Conservation (phyloP, 495 filamentous ascomycete genomes). For the Penicillium goetzii region DNA sequence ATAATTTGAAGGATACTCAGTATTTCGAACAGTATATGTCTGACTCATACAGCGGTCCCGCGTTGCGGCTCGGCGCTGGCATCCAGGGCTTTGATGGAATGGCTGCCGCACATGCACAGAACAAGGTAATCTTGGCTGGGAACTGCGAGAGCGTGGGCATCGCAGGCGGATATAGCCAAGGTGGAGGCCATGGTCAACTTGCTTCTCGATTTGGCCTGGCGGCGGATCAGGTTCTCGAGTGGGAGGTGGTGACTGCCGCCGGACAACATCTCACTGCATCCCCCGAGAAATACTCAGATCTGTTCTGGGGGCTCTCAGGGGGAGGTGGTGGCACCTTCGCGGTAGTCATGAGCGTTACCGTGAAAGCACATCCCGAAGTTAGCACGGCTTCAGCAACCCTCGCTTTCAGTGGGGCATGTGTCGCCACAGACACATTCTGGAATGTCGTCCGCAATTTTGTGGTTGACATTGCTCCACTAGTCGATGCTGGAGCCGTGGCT, state of each 20-base stretch:
- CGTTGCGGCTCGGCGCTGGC: constrained; percentile 58
- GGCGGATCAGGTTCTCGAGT: constrained; percentile 63
- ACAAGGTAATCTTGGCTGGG: constrained; percentile 32
- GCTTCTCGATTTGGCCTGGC: constrained; percentile 55
- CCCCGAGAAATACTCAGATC: constrained; percentile 26
- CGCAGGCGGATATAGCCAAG: constrained; percentile 59
- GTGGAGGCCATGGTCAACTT: constrained; percentile 62
- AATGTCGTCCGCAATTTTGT: constrained; percentile 11
- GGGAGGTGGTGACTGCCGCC: constrained; percentile 53
- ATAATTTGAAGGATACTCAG: constrained; percentile 52
- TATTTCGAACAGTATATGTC: constrained; percentile 37
- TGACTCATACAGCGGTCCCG: constrained; percentile 47
- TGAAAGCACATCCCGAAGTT: constrained; percentile 18
- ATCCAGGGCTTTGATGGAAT: constrained; percentile 53
- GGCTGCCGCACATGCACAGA: constrained; percentile 37
- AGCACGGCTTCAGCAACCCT: constrained; percentile 14
- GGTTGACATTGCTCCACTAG: constrained; percentile 10
- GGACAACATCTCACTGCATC: constrained; percentile 5
- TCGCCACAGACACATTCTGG: background rate
- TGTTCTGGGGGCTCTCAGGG: constrained; percentile 22
- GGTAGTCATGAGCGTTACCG: constrained; percentile 21
- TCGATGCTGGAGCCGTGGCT: constrained; percentile 19
- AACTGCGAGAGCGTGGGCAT: constrained; percentile 39
- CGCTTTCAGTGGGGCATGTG: constrained; percentile 3
- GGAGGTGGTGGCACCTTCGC: constrained; percentile 23